Percentiles rank a stretch among this genome's conserved stretches.
Conservation (phyloP, 768 basidiomycete species). For the Suillus placidus region DNA sequence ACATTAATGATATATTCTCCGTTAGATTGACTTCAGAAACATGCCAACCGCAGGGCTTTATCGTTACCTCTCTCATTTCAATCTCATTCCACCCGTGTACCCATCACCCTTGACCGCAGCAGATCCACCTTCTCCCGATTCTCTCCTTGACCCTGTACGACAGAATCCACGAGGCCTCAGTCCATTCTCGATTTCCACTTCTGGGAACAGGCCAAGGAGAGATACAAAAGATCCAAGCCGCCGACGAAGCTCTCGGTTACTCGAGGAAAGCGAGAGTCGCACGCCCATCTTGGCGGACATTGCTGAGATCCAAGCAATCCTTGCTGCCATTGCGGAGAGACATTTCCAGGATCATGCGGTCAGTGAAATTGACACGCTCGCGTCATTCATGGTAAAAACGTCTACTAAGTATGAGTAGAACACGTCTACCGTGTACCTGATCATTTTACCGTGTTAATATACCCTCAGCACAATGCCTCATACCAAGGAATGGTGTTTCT, state of each 20-base stretch:
- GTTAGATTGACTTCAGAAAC: conserved; percentile 74
- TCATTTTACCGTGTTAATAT: background rate
- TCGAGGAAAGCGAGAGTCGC: conserved; percentile 62
- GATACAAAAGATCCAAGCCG: conserved; percentile 63
- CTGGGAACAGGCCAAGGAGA: conserved; percentile 73
- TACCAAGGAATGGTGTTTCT: background rate
- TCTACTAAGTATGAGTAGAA: conserved; percentile 48
- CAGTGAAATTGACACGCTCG: conserved; percentile 81
- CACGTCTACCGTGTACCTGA: conserved; percentile 17
- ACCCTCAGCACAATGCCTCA: background rate
- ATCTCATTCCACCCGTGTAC: conserved; percentile 68
- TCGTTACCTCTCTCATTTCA: conserved; percentile 73
- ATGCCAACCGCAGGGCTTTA: conserved; percentile 67
- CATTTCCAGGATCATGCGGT: conserved; percentile 67
- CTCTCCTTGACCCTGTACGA: conserved; percentile 53
- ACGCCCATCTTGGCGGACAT: conserved; percentile 73
- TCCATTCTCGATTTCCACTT: conserved; percentile 48
- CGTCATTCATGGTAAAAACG: conserved; percentile 78
- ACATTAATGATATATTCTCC: conserved; percentile 17
- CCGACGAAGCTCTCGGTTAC: conserved; percentile 69
- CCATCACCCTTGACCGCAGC: conserved; percentile 68
- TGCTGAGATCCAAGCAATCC: conserved; percentile 62
- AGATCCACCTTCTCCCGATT: conserved; percentile 71
- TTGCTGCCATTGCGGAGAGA: conserved; percentile 70
- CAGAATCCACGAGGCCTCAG: conserved; percentile 54